Evolutionary conservation across 78 protist genomes (phyloP).

Genomic region (Pelomyxa schiedti): DNA sequence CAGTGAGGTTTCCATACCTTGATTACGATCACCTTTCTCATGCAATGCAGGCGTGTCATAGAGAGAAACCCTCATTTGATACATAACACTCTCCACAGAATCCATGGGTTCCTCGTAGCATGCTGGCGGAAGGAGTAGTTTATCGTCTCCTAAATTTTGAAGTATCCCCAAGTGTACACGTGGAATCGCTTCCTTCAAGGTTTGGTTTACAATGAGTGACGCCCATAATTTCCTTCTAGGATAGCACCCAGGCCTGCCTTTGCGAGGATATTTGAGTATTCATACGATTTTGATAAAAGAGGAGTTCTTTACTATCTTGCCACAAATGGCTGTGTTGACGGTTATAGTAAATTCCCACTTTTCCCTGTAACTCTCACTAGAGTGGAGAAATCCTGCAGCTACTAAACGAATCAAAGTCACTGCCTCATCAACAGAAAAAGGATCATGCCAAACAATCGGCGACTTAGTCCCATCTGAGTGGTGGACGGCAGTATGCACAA

Average conservation of each 20-base stretch:
- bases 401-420: neutral
- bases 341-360: constrained; percentile 31
- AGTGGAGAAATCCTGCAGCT: neutral
- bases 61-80: constrained; percentile 13
- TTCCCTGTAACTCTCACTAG: neutral
- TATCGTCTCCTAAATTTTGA: neutral
- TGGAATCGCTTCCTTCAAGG: neutral
- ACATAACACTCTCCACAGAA: neutral
- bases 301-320: constrained; percentile 35
- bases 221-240: neutral
- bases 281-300: constrained; percentile 10
- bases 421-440: constrained; percentile 29
- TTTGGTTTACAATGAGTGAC: neutral
- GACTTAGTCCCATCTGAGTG: constrained; percentile 4
- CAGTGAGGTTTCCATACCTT: constrained; percentile 14
- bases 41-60: constrained; percentile 1
- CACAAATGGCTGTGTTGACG: neutral
- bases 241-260: constrained; percentile 6
- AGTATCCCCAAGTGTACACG: neutral
- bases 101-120: neutral
- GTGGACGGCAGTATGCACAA: no score
- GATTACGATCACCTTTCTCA: constrained; percentile 7
- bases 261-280: constrained; percentile 14
- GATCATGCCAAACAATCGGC: constrained; percentile 3
- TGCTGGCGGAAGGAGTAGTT: neutral